Conservation (phyloP, 768 basidiomycete species). For the Sporobolomyces phaffii region DNA sequence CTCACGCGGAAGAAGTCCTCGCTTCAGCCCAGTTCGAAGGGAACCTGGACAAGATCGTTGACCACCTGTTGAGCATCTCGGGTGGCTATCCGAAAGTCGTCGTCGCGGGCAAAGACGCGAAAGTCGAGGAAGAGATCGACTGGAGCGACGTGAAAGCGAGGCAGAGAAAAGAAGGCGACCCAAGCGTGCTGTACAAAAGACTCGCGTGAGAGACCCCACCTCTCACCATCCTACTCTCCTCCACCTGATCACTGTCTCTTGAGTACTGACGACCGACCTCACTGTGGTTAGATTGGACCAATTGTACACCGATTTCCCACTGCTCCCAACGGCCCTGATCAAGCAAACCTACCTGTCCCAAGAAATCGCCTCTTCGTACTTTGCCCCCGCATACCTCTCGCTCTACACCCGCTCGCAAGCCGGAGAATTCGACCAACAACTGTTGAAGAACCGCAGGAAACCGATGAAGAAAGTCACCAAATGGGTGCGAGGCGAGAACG, state of each 20-base stretch:
- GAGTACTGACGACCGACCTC: neutral
- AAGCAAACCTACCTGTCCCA: slow-evolving; percentile 3
- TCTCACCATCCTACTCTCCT: neutral
- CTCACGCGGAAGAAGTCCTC: slow-evolving; percentile 6
- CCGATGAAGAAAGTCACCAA: slow-evolving; percentile 12
- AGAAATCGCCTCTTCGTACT: slow-evolving; percentile 13
- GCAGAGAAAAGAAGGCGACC: neutral
- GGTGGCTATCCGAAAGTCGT: slow-evolving; percentile 10
- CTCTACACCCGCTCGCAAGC: neutral
- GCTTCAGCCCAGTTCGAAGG: neutral
- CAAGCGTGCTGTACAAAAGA: slow-evolving; percentile 1
- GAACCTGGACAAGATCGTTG: neutral
- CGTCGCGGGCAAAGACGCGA: neutral
- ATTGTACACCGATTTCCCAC: slow-evolving; percentile 24
- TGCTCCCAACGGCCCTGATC: slow-evolving; percentile 21
- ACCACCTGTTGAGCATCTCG: neutral
- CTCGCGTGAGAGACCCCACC: slow-evolving; percentile 10
- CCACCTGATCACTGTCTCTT: neutral
- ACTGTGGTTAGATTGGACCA: slow-evolving; percentile 29
- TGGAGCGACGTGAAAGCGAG: slow-evolving; percentile 9
- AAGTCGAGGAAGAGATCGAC: slow-evolving; percentile 17
- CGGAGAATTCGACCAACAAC: neutral
- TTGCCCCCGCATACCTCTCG: neutral
- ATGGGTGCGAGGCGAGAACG: neutral
- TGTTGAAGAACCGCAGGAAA: slow-evolving; percentile 17